Evolutionary conservation across 2,329 filamentous ascomycete genomes (phyloP), one percentile per base, ranked within the genome.

Genomic region (Trichophaea hybrida): DNA sequence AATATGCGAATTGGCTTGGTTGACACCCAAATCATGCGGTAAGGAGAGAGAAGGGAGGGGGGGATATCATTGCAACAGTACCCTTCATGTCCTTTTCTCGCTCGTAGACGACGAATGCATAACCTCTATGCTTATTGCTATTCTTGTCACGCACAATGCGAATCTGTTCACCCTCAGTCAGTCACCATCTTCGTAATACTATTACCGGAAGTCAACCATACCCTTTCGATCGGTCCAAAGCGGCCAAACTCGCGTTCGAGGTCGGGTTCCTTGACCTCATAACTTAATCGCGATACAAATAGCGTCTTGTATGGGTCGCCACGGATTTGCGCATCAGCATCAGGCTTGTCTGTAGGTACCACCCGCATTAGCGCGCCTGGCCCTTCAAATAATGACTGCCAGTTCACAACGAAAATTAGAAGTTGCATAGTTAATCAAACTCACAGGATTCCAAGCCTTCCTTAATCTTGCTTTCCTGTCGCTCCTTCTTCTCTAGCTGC

Each of bases 51-150:
- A 70, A 68, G 70, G 70, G 68, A 68, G 68, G 68, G 67, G 67
- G 69, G 66, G 70, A 72, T 73, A 70, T 68, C 72, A 71, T 75
- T 72, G 72, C 71, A 72, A 73, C 74, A 76, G 82, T 94, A 96
- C 90, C 89, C 88, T 94, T 94, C 90, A 97, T 96, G 72, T 97
- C 93, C 74, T 91, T 90, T 75, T 97, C 93, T 72, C 88, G 85
- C 74, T 97, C 91, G 71, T 91, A 98, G 58, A 97, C 88, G 68
- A 98, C 85, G 71, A 98, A 98, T 63, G 88, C 93, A 73, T 98
- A 98, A 63, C 93, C 93, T 69, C 85, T 80, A 70, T 94, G 87
- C 71, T 87, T 84, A 74, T 90, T 88, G 69, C 84, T 86, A 59
- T 78, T 81, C 72, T 79, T 85, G 71, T 94, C 85, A 69, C 82